Evolutionary conservation across 1,139 yeast genomes (phyloP).

Genomic region (Debaryomyces nepalensis): DNA sequence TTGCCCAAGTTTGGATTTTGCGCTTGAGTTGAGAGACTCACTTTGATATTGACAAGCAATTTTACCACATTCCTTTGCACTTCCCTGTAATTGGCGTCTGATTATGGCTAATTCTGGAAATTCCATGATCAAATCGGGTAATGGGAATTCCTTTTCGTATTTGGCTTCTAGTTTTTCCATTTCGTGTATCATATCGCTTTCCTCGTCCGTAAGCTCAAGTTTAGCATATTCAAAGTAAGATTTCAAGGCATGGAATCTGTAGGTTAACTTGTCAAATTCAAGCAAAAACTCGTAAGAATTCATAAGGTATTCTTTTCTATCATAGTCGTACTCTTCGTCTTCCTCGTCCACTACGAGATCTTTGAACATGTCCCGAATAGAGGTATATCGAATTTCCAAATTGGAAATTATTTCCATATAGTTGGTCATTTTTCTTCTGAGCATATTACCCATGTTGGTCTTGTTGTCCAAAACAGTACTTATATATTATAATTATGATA

Average conservation of each 20-base stretch:
- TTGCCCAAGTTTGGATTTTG: not conserved
- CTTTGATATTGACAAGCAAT: conserved; percentile 19
- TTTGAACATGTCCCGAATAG: conserved; percentile 20
- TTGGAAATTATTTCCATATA: conserved; percentile 22
- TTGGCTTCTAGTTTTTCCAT: conserved; percentile 19
- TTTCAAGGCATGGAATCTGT: conserved; percentile 27
- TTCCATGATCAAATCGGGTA: conserved; percentile 25
- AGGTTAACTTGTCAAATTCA: conserved; percentile 29
- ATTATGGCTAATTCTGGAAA: conserved; percentile 31
- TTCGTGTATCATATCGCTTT: conserved; percentile 14
- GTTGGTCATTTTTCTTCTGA: conserved; percentile 23
- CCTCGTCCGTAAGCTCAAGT: conserved; percentile 12
- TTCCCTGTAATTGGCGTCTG: conserved; percentile 35
- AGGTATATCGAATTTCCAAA: conserved; percentile 18
- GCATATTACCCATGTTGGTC: conserved; percentile 4
- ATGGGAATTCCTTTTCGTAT: conserved; percentile 29
- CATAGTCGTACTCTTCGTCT: conserved; percentile 11
- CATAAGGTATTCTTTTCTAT: conserved; percentile 14
- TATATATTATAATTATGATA: not conserved
- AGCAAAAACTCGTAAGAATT: conserved; percentile 24
- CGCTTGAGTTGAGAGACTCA: not conserved
- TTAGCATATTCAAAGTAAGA: conserved; percentile 21
- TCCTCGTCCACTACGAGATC: conserved; percentile 17
- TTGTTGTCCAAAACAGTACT: not conserved
- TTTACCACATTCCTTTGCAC: conserved; percentile 38